phyloP scores from a whole-genome alignment of 2,329 filamentous ascomycete genomes.

The Botrytis hyacinthi region DNA sequence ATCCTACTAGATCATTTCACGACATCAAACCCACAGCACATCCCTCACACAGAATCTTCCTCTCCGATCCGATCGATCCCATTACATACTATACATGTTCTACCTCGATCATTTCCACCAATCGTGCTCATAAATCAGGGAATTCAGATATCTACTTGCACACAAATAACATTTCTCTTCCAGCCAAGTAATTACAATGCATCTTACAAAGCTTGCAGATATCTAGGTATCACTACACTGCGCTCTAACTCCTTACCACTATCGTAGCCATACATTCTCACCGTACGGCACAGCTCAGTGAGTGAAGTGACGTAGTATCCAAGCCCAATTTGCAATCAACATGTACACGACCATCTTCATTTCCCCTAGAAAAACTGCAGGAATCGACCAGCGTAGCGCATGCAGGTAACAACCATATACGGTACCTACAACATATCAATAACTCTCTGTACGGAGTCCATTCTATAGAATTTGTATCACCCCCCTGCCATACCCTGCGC shows the following conservation, averaged over 20 bases:
- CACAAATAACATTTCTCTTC: neutral
- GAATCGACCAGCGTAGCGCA: neutral
- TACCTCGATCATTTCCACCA: neutral
- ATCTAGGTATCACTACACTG: neutral
- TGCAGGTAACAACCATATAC: neutral
- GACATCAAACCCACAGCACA: constrained; percentile 4
- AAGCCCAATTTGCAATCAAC: neutral
- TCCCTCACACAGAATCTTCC: constrained; percentile 14
- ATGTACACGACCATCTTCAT: neutral
- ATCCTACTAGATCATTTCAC: neutral
- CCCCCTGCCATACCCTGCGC: neutral
- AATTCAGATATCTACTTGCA: neutral
- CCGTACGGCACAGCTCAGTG: neutral
- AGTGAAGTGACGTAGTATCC: neutral
- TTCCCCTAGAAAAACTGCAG: neutral
- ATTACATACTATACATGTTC: constrained; percentile 2
- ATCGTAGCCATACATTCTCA: neutral
- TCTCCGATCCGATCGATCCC: constrained; percentile 20
- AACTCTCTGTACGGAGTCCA: neutral
- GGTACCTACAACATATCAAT: neutral
- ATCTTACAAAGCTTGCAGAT: neutral
- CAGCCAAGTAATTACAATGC: neutral
- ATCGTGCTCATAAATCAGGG: neutral
- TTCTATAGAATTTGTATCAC: neutral
- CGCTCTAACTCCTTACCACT: neutral